Percentiles rank a stretch among this genome's conserved stretches.
Conservation (phyloP, 371 early-diverging fungal genomes). For the Dichotomocladium elegans region DNA sequence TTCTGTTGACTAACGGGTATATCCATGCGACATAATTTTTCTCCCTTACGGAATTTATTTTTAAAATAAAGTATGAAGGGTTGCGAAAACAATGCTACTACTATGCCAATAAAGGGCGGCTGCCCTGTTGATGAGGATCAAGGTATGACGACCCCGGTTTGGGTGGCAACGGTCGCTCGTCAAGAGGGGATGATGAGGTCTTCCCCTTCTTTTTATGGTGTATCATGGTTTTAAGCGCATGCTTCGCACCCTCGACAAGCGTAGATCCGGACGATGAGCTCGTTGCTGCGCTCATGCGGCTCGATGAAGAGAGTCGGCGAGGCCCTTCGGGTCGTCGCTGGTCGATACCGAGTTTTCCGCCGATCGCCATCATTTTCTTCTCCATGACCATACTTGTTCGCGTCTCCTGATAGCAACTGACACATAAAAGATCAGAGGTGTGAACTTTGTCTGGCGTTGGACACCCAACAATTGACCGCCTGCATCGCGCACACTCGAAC, state of each 20-base stretch:
- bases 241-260: constrained; percentile 3
- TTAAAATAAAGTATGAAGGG: too few relatives aligned
- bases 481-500: constrained; percentile 34
- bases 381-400: constrained; percentile 34
- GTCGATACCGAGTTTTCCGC: constrained; percentile 12
- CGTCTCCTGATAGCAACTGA: constrained; percentile 27
- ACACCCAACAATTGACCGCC: constrained; percentile 20
- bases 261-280: constrained; percentile 3
- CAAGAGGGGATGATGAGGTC: too few relatives aligned
- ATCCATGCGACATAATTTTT: too few relatives aligned
- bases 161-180: too few relatives aligned
- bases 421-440: constrained; percentile 25
- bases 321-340: constrained; percentile 6
- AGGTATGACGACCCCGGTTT: too few relatives aligned
- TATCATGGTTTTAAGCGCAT: background rate
- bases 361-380: constrained; percentile 24
- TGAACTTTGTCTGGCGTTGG: constrained; percentile 39
- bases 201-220: too few relatives aligned
- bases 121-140: too few relatives aligned
- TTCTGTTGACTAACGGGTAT: too few relatives aligned
- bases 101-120: too few relatives aligned
- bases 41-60: too few relatives aligned
- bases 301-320: constrained; percentile 5
- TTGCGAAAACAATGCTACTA: too few relatives aligned
- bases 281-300: background rate